Base-by-base conservation (phyloP, 2,329 filamentous ascomycete genomes). In the Nemania sp. region DNA sequence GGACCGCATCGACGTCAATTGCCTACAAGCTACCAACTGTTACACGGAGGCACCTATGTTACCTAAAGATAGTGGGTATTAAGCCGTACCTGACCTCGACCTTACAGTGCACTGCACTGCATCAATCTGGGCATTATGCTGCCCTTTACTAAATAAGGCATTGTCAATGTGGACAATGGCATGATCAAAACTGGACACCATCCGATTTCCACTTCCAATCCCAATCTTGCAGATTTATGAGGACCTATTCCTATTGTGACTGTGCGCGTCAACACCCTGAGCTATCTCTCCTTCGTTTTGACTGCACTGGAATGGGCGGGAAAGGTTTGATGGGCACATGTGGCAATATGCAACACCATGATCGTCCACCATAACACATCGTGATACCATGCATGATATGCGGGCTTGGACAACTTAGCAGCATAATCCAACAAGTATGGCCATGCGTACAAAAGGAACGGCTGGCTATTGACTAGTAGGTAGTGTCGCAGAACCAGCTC, bases 361-460 rank as follows among this genome's bases (percentile, higher is more conserved):
- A 29, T 29, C 3, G 25, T n/a, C n/a, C n/a, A n/a, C n/a, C 34
- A 13, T 46, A 46, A 25, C 25, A 17, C 25, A 20, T 46, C 20
- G 3, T 6, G 20, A 48, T 35, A 18, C 5, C 20, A 43, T 32
- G 18, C 21, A 25, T 29, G 34, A 54, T 54, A 42, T 37, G 39
- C 57, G 46, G 15, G 51, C 25, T 45, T 32, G 32, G 35, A 46
- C 20, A 45, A 20, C 7, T 45, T 40, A 48, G 34, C 21, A 32
- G n/a, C 25, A 55, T 34, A 46, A 34, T 55, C 11, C 37, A 40
- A 53, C 32, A 21, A 25, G 43, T 55, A 34, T 21, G 32, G 40
- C 39, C 34, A 50, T 39, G 43, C 40, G 17, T 40, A 57, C 49
- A 64, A 52, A 63, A 35, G 56, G 43, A 64, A 53, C 29, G 42